Conservation (phyloP, 345 rosid species). For the Toxicodendron radicans region DNA sequence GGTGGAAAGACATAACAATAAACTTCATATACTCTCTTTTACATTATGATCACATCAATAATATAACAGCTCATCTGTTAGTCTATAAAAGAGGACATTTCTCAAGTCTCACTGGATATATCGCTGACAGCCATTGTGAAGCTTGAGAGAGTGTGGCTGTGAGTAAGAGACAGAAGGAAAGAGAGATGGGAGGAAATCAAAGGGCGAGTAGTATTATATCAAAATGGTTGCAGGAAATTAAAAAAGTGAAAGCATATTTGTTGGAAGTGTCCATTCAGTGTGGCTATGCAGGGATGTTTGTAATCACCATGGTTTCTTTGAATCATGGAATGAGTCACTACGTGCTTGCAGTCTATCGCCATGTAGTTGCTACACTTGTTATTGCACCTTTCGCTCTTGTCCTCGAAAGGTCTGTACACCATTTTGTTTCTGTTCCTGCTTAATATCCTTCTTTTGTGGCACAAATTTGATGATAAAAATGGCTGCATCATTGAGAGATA, state of each 20-base stretch:
- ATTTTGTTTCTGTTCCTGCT: no score
- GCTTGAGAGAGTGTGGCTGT: background rate
- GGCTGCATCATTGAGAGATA: no score
- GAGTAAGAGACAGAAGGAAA: background rate
- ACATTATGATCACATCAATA: no score
- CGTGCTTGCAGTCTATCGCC: constrained; percentile 69
- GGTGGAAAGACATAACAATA: no score
- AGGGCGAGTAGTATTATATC: constrained; percentile 3
- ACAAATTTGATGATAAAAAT: no score
- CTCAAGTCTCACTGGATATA: background rate
- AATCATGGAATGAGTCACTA: constrained; percentile 78
- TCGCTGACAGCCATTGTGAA: background rate
- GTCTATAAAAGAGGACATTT: constrained; percentile 33
- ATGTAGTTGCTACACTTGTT: constrained; percentile 61
- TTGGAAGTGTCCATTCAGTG: constrained; percentile 73
- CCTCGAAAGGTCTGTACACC: constrained; percentile 50
- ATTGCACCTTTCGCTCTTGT: constrained; percentile 48
- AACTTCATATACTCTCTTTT: no score
- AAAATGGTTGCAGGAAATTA: constrained; percentile 9
- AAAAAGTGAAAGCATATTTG: constrained; percentile 60
- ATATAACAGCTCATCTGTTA: no score
- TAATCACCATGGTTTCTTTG: constrained; percentile 60
- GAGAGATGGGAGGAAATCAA: constrained; percentile 29
- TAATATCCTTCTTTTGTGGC: background rate
- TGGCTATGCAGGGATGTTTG: constrained; percentile 84